Percentiles rank a stretch among this genome's conserved stretches.
Evolutionary conservation across 2,329 filamentous ascomycete species (phyloP).

Genomic region (Xylariaceae sp.): DNA sequence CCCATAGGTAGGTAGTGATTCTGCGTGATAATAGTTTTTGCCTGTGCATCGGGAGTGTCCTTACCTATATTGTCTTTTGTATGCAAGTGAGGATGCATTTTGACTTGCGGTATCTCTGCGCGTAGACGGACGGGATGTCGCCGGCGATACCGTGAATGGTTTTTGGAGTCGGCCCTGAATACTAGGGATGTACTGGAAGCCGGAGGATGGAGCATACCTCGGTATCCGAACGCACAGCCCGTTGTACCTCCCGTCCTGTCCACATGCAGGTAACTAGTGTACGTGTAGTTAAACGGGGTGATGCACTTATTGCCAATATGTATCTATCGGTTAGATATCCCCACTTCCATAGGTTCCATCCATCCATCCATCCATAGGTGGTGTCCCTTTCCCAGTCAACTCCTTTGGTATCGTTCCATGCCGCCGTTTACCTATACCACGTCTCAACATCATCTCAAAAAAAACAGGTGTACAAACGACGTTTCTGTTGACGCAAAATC

Average conservation of each 20-base stretch:
- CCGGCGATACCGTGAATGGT: constrained; percentile 6
- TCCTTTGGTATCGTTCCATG: not conserved
- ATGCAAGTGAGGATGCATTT: constrained; percentile 96
- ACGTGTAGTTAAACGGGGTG: no score
- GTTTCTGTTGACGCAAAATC: not conserved
- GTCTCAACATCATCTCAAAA: constrained; percentile 2
- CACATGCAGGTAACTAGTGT: no score
- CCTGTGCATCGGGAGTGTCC: constrained; percentile 7
- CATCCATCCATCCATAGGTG: no score
- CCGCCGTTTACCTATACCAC: constrained; percentile 3
- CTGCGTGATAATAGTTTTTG: not conserved
- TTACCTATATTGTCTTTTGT: constrained; percentile 85
- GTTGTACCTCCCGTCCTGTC: no score
- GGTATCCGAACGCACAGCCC: no score
- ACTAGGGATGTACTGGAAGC: no score
- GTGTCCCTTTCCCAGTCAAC: constrained; percentile 22
- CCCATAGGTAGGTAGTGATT: not conserved
- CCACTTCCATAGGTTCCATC: no score
- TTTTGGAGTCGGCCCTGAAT: not conserved
- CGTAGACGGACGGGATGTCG: not conserved
- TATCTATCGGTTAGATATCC: no score
- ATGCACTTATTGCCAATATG: no score
- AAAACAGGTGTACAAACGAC: not conserved
- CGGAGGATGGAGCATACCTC: no score
- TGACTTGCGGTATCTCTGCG: constrained; percentile 25